A percentile compares a stretch with the other conserved stretches of the same genome.
These are phyloP conservation scores for Ambispora gerdemannii DNA, from an alignment of 192 early-diverging fungal genomes.

Conservation along the genomic window DNA sequence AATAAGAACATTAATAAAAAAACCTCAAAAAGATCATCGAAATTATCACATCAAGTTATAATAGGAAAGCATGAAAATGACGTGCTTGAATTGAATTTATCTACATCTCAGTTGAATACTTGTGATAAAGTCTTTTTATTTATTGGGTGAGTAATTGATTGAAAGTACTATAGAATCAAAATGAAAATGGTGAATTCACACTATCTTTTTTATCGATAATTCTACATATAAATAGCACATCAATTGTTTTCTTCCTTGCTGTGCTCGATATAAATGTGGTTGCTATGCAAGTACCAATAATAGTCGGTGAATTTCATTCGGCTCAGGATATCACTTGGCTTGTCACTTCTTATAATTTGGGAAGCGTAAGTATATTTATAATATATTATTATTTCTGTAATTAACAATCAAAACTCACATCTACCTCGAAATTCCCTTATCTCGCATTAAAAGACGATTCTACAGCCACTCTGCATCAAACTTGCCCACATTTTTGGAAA, in stretches of 20 bases:
- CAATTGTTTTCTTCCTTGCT: conserved; percentile 55
- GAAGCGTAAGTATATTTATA: conserved; percentile 20
- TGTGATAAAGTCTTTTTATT: conserved; percentile 3
- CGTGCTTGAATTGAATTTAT: no score
- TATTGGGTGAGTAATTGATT: conserved; percentile 1
- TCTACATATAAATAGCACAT: not conserved
- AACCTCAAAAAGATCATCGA: not conserved
- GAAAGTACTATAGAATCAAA: not conserved
- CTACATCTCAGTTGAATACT: not conserved
- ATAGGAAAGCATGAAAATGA: no score
- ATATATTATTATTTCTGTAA: not conserved
- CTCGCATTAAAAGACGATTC: not conserved
- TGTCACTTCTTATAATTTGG: conserved; percentile 54
- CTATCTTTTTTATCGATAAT: not conserved
- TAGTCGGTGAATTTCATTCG: conserved; percentile 57
- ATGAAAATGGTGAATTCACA: not conserved
- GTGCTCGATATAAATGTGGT: conserved; percentile 62
- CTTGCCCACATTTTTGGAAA: not conserved
- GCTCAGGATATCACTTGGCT: conserved; percentile 73
- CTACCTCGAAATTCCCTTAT: no score
- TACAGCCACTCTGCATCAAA: not conserved
- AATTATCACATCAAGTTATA: not conserved
- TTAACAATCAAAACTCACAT: no score
- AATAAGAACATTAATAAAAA: not conserved
- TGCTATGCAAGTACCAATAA: conserved; percentile 57